Evolutionary conservation across 495 filamentous ascomycete species (phyloP), one percentile per base, ranked within the genome.

Genomic region (Sporormia fimetaria): DNA sequence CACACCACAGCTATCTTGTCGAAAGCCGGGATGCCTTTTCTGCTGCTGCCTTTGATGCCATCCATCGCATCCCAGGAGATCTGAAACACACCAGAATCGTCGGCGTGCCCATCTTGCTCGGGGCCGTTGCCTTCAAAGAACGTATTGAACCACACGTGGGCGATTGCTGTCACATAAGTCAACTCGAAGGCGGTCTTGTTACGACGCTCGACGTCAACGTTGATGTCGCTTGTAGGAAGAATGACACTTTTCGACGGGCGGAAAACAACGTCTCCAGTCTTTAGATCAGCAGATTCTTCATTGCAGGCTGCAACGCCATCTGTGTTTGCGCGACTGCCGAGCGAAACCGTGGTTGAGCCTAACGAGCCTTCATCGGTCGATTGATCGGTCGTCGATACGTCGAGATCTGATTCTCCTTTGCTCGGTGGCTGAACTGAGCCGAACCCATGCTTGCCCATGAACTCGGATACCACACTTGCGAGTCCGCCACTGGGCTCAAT

Each of bases 61-160:
- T 83, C 78, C 63, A 83, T 71, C 0, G 61, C 66, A 3, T 80
- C 75, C 76, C 76, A 83, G 3, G 67, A 62, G 6, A 70, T 71
- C 37, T 78, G 73, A 52, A 81, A 80, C 16, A 78, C 68, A 18
- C 76, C 76, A 9, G 57, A 60, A 18, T 60, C 55, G 31, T 64
- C 59, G 21, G 64, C 57, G 43, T 72, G 68, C 6, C 78, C 78
- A 30, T 72, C 69, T 64, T 56, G 63, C 49, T 86, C 74, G 11
- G 81, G 68, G 0, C 76, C 75, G 45, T 77, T 71, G 9, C 86
- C 87, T 63, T 96, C 90, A 47, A 95, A 95, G 63, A 78, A 95
- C 2, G 79, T 63, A 54, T 98, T 98, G 64, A 94, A 93, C 90
- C 90, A 98, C 21, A 94, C 81, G 43, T 95, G 87, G 1, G 87